phyloP scores from a whole-genome alignment of 805 yeast species.

The Starmerella sirachaensis region DNA sequence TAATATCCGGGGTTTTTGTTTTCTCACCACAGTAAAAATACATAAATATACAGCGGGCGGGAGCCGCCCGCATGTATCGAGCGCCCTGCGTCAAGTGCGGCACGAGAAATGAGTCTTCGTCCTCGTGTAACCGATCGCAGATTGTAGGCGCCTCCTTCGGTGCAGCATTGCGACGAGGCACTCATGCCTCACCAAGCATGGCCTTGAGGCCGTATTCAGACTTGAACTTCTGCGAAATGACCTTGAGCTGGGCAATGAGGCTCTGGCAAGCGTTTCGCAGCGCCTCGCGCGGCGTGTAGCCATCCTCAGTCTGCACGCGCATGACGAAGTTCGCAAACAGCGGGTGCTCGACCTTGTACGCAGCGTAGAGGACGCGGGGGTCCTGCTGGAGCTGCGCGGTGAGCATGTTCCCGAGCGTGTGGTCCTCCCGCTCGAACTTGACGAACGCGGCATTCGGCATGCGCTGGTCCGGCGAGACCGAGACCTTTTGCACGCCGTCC shows the following conservation, averaged over 20 bases:
- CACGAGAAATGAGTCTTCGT: too few species aligned
- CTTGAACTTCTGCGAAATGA: slow-evolving; percentile 63
- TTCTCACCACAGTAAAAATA: too few species aligned
- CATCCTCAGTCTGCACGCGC: slow-evolving; percentile 93
- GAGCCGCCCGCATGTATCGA: too few species aligned
- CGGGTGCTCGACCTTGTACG: slow-evolving; percentile 97
- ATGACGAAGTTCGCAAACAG: slow-evolving; percentile 87
- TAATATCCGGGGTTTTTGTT: too few species aligned
- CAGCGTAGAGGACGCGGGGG: slow-evolving; percentile 84
- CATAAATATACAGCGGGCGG: too few species aligned
- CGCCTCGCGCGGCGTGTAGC: slow-evolving; percentile 83
- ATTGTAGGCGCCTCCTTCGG: too few species aligned
- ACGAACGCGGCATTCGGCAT: slow-evolving; percentile 90
- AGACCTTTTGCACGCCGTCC: slow-evolving; percentile 93
- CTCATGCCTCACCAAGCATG: slow-evolving; percentile 27
- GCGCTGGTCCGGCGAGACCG: slow-evolving; percentile 83
- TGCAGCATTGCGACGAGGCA: too few species aligned
- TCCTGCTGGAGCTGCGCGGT: slow-evolving; percentile 79
- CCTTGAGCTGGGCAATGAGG: slow-evolving; percentile 65
- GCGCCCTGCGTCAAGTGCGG: too few species aligned
- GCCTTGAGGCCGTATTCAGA: slow-evolving; percentile 90
- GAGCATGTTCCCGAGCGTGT: slow-evolving; percentile 82
- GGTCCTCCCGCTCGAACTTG: slow-evolving; percentile 94
- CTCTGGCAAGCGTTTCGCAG: slow-evolving; percentile 78
- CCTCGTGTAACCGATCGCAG: too few species aligned